Evolutionary conservation across 208 protist species (phyloP), one percentile per base, ranked within the genome.

Genomic region (Hexamita inflata): DNA sequence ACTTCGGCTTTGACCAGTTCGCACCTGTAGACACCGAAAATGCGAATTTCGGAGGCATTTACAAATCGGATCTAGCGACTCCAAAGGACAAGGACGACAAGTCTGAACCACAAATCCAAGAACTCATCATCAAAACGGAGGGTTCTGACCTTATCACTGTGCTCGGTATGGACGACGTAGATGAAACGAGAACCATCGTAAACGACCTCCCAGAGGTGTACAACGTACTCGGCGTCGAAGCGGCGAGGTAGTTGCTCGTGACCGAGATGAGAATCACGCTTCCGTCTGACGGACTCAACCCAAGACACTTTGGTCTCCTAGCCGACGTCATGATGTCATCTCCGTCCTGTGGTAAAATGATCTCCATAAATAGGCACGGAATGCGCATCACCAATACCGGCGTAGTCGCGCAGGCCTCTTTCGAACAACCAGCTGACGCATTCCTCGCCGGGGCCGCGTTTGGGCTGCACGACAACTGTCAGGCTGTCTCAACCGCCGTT

Each of bases 341-440:
- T n/a, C 93, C 76, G 89, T 92, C 75, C 84, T 91, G 35, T 93
- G 96, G 60, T 82, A 88, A 77, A n/a, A 53, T 89, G 7, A 89
- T 89, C 40, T 65, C 95, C 65, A 91, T 97, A 59, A 93, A 89
- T 40, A 86, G 94, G 39, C 89, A 92, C 34, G 94, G 94, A 64
- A 94, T 97, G 78, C 94, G 96, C 81, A 87, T 90, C 77, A 83
- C 85, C 41, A 88, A 95, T 53, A 93, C 91, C 24, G 94, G 94
- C 67, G 88, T 93, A 7, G 78, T 99, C 29, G 97, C 96, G 90
- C 86, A 94, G 60, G 92, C 87, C 83, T 97, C 95, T 29, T 99
- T 98, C 82, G 97, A 99, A 88, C 92, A 98, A 87, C 98, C 95
- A 32, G 93, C 97, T 7, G 96, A 98, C 75, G 92, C 98, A 59